Evolutionary conservation across 768 basidiomycete species (phyloP).

Genomic region (Boletellus ananas): DNA sequence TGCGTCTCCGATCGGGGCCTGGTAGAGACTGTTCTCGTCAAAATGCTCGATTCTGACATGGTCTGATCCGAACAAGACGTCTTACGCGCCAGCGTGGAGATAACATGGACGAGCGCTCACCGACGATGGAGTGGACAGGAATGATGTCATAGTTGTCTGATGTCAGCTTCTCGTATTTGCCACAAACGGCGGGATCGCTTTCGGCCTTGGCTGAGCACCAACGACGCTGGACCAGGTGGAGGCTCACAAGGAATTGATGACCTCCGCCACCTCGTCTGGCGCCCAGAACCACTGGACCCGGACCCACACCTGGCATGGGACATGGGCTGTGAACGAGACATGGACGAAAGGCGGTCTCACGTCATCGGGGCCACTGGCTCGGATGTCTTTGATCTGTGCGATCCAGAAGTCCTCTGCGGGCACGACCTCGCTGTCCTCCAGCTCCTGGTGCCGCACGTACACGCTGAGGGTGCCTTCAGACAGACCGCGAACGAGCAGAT

Average conservation of each 20-base stretch:
- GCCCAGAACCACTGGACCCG: constrained; percentile 56
- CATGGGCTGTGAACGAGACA: not conserved
- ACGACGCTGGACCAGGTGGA: not conserved
- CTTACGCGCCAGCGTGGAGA: not conserved
- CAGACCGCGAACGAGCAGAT: not conserved
- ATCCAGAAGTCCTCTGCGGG: constrained; percentile 49
- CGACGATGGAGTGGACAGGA: constrained; percentile 42
- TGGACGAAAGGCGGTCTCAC: constrained; percentile 15
- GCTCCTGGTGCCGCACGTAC: constrained; percentile 25
- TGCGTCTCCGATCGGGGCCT: constrained; percentile 36
- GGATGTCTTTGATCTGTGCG: constrained; percentile 45
- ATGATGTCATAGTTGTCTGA: constrained; percentile 51
- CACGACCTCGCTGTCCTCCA: constrained; percentile 2
- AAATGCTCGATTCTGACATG: constrained; percentile 33
- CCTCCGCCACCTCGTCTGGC: constrained; percentile 40
- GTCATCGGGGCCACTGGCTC: constrained; percentile 28
- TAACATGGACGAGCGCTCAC: constrained; percentile 27
- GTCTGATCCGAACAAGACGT: constrained; percentile 23
- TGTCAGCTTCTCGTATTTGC: constrained; percentile 45
- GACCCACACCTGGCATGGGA: constrained; percentile 45
- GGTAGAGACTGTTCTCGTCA: constrained; percentile 37
- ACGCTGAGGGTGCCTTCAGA: constrained; percentile 24
- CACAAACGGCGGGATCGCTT: constrained; percentile 40
- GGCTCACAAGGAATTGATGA: constrained; percentile 49
- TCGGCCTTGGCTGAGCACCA: not conserved